These are phyloP conservation scores for Fraxinus velutina DNA, from an alignment of 305 asterid genomes.

Conservation along the genomic window DNA sequence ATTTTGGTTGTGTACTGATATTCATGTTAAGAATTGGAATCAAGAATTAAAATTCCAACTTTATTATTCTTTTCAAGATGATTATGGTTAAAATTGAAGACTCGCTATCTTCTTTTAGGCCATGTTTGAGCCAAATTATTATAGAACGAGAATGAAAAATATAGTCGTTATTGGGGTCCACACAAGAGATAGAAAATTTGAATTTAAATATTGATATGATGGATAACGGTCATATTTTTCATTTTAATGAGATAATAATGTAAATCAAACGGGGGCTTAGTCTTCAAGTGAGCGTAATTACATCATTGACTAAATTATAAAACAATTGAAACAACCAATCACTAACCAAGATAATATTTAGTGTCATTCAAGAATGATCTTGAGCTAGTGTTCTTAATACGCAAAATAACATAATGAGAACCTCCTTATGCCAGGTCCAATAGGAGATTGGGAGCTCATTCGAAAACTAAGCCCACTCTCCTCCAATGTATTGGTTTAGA, in stretches of 20 bases:
- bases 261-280: no score
- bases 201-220: no score
- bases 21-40: not conserved
- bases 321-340: slow-evolving; percentile 16
- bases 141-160: no score
- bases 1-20: not conserved
- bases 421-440: not conserved
- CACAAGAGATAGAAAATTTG: no score
- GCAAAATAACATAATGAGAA: slow-evolving; percentile 1
- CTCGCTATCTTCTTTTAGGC: not conserved
- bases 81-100: not conserved
- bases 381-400: slow-evolving; percentile 8
- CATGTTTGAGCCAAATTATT: no score
- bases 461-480: not conserved
- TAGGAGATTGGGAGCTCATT: slow-evolving; percentile 1
- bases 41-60: not conserved
- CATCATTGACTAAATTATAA: not conserved
- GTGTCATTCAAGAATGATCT: not conserved
- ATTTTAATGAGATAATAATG: no score
- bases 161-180: no score
- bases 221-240: no score
- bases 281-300: not conserved
- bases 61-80: not conserved
- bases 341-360: not conserved
- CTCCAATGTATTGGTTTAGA: not conserved